phyloP scores from a whole-genome alignment of 352 stramenopile genomes.

The Pythium rishiriense region DNA sequence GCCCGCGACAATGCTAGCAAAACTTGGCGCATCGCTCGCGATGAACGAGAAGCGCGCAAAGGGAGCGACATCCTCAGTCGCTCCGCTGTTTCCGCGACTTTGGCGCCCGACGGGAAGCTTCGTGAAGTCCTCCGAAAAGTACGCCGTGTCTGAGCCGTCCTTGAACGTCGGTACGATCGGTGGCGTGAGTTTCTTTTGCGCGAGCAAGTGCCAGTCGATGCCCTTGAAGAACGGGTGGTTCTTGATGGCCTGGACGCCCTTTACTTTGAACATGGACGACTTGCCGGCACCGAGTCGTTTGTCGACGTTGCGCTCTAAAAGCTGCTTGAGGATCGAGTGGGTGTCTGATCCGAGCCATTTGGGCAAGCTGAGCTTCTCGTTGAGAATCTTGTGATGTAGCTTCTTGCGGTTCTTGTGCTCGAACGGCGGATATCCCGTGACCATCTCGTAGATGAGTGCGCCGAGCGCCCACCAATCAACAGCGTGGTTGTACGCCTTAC shows the following conservation, averaged over 20 bases:
- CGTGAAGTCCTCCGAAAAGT: constrained; percentile 94
- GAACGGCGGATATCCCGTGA: constrained; percentile 82
- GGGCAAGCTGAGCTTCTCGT: constrained; percentile 78
- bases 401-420: constrained; percentile 86
- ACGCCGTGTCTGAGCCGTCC: constrained; percentile 88
- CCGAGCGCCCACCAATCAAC: constrained; percentile 88
- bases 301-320: constrained; percentile 95
- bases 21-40: constrained; percentile 55
- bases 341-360: constrained; percentile 84
- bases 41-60: constrained; percentile 80
- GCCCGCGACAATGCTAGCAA: constrained; percentile 46
- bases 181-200: constrained; percentile 88
- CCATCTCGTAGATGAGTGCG: constrained; percentile 86
- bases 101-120: constrained; percentile 55
- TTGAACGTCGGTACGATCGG: constrained; percentile 89
- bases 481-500: constrained; percentile 82
- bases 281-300: constrained; percentile 93
- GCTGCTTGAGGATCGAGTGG: constrained; percentile 95
- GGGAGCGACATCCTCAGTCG: constrained; percentile 44
- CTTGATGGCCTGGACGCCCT: constrained; percentile 96
- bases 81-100: constrained; percentile 43
- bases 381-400: constrained; percentile 85
- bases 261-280: constrained; percentile 98
- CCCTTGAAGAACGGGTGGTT: constrained; percentile 93
- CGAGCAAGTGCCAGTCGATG: constrained; percentile 94